Conservation (phyloP, 2,329 filamentous ascomycete species). For the Pyrenophora teres region DNA sequence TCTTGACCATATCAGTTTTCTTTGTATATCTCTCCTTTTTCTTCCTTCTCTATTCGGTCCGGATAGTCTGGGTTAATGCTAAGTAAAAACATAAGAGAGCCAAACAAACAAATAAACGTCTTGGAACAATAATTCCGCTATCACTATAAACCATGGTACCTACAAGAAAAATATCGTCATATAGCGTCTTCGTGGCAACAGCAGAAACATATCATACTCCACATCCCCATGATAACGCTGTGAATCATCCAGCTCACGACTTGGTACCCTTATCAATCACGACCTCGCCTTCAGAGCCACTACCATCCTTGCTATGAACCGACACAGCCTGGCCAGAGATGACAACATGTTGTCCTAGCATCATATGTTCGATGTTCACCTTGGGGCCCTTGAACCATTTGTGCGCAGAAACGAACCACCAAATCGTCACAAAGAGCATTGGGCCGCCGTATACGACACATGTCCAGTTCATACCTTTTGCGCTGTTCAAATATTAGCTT, state of each 20-base stretch:
- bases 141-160: too few relatives aligned
- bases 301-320: not conserved
- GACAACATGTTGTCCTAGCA: slow-evolving; percentile 42
- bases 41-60: too few relatives aligned
- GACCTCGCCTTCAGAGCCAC: not conserved
- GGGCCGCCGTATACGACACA: slow-evolving; percentile 68
- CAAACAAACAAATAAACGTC: too few relatives aligned
- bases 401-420: slow-evolving; percentile 66
- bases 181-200: too few relatives aligned
- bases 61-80: too few relatives aligned
- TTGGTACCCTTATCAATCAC: not conserved
- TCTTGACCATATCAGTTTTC: too few relatives aligned
- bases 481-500: slow-evolving; percentile 36
- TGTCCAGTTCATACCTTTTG: slow-evolving; percentile 69
- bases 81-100: too few relatives aligned
- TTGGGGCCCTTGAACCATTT: slow-evolving; percentile 75
- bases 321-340: not conserved
- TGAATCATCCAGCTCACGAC: not conserved
- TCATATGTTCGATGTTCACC: slow-evolving; percentile 66
- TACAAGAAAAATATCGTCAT: too few relatives aligned
- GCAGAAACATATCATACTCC: too few relatives aligned
- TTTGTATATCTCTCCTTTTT: too few relatives aligned
- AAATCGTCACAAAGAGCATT: slow-evolving; percentile 63
- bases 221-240: too few relatives aligned
- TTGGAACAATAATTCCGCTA: too few relatives aligned